Percentiles rank a stretch among this genome's conserved stretches.
Conservation (phyloP, 192 early-diverging fungal genomes). For the Gamsiella multidivaricata region DNA sequence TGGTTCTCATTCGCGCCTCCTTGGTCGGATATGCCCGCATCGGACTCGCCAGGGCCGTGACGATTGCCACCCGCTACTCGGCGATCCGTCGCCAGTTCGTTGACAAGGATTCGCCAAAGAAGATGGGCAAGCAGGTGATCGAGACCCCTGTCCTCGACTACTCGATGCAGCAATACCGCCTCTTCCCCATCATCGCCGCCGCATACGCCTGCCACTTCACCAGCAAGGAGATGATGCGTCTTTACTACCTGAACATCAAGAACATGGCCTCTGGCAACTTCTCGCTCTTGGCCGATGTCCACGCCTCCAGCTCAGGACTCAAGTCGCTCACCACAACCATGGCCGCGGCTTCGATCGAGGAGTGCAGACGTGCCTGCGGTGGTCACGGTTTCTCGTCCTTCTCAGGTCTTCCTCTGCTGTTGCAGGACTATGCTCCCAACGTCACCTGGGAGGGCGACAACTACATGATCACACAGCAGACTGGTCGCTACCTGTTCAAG, state of each 20-base stretch:
- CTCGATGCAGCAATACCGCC: conserved; percentile 80
- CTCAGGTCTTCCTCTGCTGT: conserved; percentile 76
- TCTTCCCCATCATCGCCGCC: conserved; percentile 76
- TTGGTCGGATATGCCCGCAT: conserved; percentile 73
- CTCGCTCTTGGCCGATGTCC: conserved; percentile 75
- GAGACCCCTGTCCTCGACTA: conserved; percentile 84
- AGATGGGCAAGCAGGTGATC: conserved; percentile 54
- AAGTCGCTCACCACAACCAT: conserved; percentile 80
- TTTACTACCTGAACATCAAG: conserved; percentile 70
- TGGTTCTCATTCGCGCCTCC: conserved; percentile 84
- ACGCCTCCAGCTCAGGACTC: conserved; percentile 78
- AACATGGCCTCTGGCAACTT: conserved; percentile 71
- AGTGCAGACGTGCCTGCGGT: conserved; percentile 78
- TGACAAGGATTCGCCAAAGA: conserved; percentile 63
- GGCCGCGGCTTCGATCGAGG: conserved; percentile 77
- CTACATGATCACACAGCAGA: conserved; percentile 89
- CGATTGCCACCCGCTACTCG: conserved; percentile 78
- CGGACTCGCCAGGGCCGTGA: conserved; percentile 74
- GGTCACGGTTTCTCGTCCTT: conserved; percentile 83
- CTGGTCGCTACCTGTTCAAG: conserved; percentile 81
- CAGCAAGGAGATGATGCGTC: conserved; percentile 68
- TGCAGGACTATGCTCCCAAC: conserved; percentile 76
- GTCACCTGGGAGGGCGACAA: conserved; percentile 90
- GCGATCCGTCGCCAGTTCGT: conserved; percentile 79
- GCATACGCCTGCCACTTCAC: conserved; percentile 82